Evolutionary conservation across 169 alveolate genomes (phyloP), one percentile per base, ranked within the genome.

Genomic region (Cryptosporidium baileyi): DNA sequence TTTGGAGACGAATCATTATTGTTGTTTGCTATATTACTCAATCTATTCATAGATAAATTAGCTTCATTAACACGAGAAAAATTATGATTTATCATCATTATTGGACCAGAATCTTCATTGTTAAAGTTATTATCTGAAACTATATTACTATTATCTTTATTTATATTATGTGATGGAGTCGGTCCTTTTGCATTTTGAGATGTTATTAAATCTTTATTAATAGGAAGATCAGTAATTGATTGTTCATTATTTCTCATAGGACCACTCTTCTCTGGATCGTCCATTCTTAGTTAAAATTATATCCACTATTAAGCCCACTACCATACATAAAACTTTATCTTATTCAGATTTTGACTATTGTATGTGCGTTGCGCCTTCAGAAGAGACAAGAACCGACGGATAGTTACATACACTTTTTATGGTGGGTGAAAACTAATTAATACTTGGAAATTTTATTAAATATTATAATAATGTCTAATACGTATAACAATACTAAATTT

Each of bases 321-420:
- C 85, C 67, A 74, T 74, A 74, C 67, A 74, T 67, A 74, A 74
- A 54, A 74, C 24, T 54, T 38, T 74, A 51, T 49, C 81, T 65
- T 65, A 60, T 74, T 74, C 85, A 74, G 60, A 54, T 57, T 74
- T 74, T 74, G 85, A 74, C 85, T 74, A 57, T 74, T 54, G 59
- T 15, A 74, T 74, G 85, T 74, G 85, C 85, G 85, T 74, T 74
- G 85, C 85, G 85, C 85, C 85, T 36, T 47, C 85, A 19, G 41
- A 74, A 57, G 85, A 74, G 85, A 74, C 85, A 74, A 51, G 74
- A 74, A 51, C 85, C 26, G 67, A 74, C 85, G 85, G 85, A 74
- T 74, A 74, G 85, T 74, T 74, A 74, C 85, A 74, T 74, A 74
- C 85, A 74, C 85, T 74, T 74, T 52, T 51, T 40, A 51, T 54